phyloP scores from a whole-genome alignment of 805 yeast genomes.

The Ogataea pilisensis region DNA sequence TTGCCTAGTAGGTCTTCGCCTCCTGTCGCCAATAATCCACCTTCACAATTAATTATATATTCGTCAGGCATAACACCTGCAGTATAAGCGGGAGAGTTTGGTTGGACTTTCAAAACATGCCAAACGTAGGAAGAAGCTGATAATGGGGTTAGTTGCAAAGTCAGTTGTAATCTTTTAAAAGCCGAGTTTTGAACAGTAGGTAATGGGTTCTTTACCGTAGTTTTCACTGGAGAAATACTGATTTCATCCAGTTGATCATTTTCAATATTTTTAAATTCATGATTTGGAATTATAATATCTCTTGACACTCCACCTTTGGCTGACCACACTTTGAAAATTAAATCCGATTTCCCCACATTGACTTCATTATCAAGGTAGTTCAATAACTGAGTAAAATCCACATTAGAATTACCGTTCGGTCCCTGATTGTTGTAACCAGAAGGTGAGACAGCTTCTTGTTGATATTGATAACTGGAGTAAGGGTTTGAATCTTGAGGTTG shows the following conservation, averaged over 20 bases:
- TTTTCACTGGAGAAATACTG: constrained; percentile 16
- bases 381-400: constrained; percentile 19
- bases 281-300: constrained; percentile 33
- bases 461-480: constrained; percentile 13
- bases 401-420: constrained; percentile 3
- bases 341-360: constrained; percentile 22
- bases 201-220: constrained; percentile 19
- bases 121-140: constrained; percentile 78
- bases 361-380: constrained; percentile 26
- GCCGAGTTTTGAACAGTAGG: constrained; percentile 27
- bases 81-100: constrained; percentile 73
- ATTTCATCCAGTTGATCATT: constrained; percentile 27
- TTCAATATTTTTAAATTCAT: constrained; percentile 18
- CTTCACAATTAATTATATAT: constrained; percentile 83
- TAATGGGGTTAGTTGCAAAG: constrained; percentile 75
- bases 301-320: constrained; percentile 75
- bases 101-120: constrained; percentile 73
- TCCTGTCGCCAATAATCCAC: constrained; percentile 79
- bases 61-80: constrained; percentile 87
- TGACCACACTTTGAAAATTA: constrained; percentile 70
- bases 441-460: too few relatives aligned
- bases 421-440: constrained; percentile 1
- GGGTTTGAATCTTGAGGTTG: constrained; percentile 24
- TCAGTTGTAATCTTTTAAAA: constrained; percentile 56
- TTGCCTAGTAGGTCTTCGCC: constrained; percentile 78